Conservation (phyloP, 1,139 yeast species). For the Suhomyces atakaporum region DNA sequence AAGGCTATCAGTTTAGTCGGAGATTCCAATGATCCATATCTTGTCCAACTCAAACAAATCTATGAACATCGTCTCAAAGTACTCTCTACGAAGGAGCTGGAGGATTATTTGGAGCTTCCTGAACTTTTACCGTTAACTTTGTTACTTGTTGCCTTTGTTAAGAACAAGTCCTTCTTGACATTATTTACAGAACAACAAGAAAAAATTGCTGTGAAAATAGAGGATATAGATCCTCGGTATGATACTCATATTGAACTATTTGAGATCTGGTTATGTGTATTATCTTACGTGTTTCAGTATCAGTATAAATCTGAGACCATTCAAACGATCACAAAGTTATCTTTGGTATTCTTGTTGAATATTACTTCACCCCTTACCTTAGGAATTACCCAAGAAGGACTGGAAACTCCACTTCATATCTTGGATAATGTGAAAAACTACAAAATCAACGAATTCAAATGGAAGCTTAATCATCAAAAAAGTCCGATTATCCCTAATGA, state of each 20-base stretch:
- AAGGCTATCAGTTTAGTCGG: slow-evolving; percentile 14
- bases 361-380: slow-evolving; percentile 23
- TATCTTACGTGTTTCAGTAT: slow-evolving; percentile 41
- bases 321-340: slow-evolving; percentile 26
- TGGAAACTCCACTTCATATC: slow-evolving; percentile 1
- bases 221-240: slow-evolving; percentile 18
- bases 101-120: slow-evolving; percentile 17
- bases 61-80: slow-evolving; percentile 20
- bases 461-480: slow-evolving; percentile 47
- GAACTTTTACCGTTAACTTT: slow-evolving; percentile 32
- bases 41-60: slow-evolving; percentile 22
- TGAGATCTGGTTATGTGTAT: slow-evolving; percentile 39
- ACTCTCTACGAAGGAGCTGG: slow-evolving; percentile 13
- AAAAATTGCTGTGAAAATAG: slow-evolving; percentile 17
- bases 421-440: slow-evolving; percentile 21
- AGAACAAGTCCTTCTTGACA: slow-evolving; percentile 25
- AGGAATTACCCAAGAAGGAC: slow-evolving; percentile 5
- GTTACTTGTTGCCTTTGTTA: slow-evolving; percentile 20
- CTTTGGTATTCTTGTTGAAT: slow-evolving; percentile 26
- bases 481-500: slow-evolving; percentile 36
- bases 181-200: slow-evolving; percentile 22
- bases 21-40: slow-evolving; percentile 19
- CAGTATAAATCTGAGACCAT: slow-evolving; percentile 32
- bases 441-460: slow-evolving; percentile 39
- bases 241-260: slow-evolving; percentile 25